Percentiles rank a stretch among this genome's conserved stretches.
phyloP scores from a whole-genome alignment of 352 stramenopile species.

The Phytophthora cactorum region DNA sequence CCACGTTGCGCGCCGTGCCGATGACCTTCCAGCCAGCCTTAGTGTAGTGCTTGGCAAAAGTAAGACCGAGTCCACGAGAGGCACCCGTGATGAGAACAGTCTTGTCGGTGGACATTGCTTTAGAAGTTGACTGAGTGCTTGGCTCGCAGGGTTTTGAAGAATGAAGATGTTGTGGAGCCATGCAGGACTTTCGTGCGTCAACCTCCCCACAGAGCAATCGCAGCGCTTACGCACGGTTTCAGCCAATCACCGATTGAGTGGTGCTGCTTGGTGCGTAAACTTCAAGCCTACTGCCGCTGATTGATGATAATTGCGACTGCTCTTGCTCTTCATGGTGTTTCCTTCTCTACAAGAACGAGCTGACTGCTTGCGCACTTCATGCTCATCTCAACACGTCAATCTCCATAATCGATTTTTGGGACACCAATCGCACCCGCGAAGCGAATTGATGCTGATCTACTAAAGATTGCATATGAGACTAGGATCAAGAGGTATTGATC shows the following conservation, averaged over 20 bases:
- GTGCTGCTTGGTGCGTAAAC: no score
- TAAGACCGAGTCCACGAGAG: neutral
- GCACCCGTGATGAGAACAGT: neutral
- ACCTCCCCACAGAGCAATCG: neutral
- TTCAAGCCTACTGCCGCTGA: no score
- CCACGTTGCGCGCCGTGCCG: conserved; percentile 32
- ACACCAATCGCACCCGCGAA: no score
- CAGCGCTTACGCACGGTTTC: neutral
- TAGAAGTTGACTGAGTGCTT: neutral
- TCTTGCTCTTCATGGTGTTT: no score
- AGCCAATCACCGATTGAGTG: neutral
- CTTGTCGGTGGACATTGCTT: neutral
- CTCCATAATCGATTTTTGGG: no score
- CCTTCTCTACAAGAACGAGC: no score
- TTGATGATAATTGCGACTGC: no score
- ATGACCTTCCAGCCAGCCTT: conserved; percentile 54
- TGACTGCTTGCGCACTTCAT: no score
- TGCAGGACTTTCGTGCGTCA: neutral
- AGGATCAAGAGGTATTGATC: no score
- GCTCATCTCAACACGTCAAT: no score
- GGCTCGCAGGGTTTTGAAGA: conserved; percentile 2
- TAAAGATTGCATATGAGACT: no score
- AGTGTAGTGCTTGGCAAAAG: neutral
- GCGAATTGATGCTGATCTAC: no score
- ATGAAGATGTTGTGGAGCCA: neutral